A percentile compares a stretch with the other conserved stretches of the same genome.
These are phyloP conservation scores for Hypocreales sp. DNA, from an alignment of 2,329 filamentous ascomycete species.

Conservation along the genomic window DNA sequence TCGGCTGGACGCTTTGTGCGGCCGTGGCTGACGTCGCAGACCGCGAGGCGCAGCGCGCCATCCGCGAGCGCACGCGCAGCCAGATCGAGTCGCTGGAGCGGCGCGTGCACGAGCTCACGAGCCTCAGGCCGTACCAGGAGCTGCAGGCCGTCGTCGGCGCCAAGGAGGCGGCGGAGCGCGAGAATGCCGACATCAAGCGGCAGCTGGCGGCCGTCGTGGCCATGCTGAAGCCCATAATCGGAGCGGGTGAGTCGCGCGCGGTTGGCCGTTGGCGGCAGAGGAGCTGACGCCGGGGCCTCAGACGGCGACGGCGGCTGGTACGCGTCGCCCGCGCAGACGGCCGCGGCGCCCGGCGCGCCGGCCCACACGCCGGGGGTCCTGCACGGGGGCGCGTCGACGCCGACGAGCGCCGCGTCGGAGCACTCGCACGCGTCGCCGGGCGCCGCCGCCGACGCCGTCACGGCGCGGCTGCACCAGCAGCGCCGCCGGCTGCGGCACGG, in stretches of 20 bases:
- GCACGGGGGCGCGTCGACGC: too few species aligned
- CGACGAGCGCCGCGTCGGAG: too few species aligned
- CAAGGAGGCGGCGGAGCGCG: conserved; percentile 62
- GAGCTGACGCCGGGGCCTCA: too few species aligned
- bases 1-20: conserved; percentile 3
- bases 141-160: conserved; percentile 60
- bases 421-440: not conserved
- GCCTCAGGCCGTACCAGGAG: conserved; percentile 70
- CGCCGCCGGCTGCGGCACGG: conserved; percentile 34
- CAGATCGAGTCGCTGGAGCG: conserved; percentile 59
- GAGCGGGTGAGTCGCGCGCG: too few species aligned
- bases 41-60: conserved; percentile 72
- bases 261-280: too few species aligned
- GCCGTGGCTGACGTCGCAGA: conserved; percentile 29
- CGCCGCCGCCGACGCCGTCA: conserved; percentile 3
- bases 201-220: conserved; percentile 50
- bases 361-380: too few species aligned
- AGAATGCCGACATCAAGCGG: conserved; percentile 65
- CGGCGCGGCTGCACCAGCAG: conserved; percentile 25
- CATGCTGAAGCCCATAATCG: conserved; percentile 47
- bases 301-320: too few species aligned
- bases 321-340: too few species aligned
- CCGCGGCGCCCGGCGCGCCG: too few species aligned
- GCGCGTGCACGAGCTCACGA: conserved; percentile 69
- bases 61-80: conserved; percentile 66